phyloP scores from a whole-genome alignment of 176 grass and related monocot species.

The Cenchrus purpureus region DNA sequence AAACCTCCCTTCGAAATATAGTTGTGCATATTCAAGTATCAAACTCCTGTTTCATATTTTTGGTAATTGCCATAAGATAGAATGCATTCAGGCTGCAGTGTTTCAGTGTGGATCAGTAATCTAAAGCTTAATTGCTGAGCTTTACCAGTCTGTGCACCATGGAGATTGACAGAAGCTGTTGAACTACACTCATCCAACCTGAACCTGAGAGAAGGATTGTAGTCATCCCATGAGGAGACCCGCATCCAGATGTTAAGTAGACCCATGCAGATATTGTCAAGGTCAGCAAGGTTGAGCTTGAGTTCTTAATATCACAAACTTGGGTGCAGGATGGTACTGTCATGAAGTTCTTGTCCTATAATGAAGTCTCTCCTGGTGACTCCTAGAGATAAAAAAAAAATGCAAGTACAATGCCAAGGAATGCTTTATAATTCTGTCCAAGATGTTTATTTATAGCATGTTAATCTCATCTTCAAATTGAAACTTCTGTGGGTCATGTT shows the following conservation, averaged over 20 bases:
- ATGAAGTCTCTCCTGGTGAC: conserved; percentile 81
- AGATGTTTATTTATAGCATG: not conserved
- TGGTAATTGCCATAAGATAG: not conserved
- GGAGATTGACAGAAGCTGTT: not conserved
- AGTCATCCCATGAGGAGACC: not conserved
- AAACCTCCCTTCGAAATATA: no score
- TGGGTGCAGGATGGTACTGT: conserved; percentile 61
- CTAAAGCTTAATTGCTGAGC: not conserved
- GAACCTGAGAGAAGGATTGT: not conserved
- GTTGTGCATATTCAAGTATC: no score
- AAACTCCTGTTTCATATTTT: not conserved
- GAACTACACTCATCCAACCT: not conserved
- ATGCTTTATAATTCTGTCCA: conserved; percentile 37
- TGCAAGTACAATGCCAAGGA: conserved; percentile 95
- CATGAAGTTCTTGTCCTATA: conserved; percentile 63
- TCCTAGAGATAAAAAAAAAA: conserved; percentile 51
- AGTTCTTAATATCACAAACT: conserved; percentile 77
- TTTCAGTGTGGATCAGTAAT: not conserved
- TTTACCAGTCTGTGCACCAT: not conserved
- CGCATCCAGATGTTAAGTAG: conserved; percentile 35
- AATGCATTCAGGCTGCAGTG: not conserved
- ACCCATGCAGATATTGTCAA: conserved; percentile 86
- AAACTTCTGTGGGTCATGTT: not conserved
- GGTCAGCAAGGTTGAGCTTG: conserved; percentile 86
- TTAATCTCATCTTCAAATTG: not conserved